These are phyloP conservation scores for Globisporangium ultimum DNA, from an alignment of 352 stramenopile genomes.

Conservation along the genomic window DNA sequence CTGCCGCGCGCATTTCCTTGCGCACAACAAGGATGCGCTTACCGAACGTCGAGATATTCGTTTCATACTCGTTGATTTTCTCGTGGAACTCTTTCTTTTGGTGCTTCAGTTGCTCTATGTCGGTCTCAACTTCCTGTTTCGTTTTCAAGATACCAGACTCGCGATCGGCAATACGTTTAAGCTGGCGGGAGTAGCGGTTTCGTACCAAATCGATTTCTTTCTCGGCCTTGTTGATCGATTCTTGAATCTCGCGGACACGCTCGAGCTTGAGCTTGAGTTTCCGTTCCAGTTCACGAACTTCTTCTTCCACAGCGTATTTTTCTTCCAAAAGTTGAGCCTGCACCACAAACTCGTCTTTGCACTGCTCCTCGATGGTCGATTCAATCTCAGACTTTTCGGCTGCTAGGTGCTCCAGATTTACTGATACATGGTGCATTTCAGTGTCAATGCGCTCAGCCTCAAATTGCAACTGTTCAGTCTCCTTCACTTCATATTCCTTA, in stretches of 20 bases:
- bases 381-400: constrained; percentile 79
- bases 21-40: constrained; percentile 59
- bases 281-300: constrained; percentile 69
- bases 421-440: constrained; percentile 71
- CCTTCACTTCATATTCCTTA: constrained; percentile 59
- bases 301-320: constrained; percentile 55
- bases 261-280: constrained; percentile 60
- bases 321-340: constrained; percentile 54
- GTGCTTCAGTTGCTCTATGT: constrained; percentile 54
- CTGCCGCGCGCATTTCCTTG: constrained; percentile 67
- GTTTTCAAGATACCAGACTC: constrained; percentile 72
- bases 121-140: constrained; percentile 68
- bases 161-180: constrained; percentile 78
- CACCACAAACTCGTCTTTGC: constrained; percentile 53
- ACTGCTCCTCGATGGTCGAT: constrained; percentile 71
- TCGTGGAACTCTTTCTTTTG: constrained; percentile 56
- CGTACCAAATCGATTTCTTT: constrained; percentile 75
- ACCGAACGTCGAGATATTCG: constrained; percentile 44
- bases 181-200: constrained; percentile 65
- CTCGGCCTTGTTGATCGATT: constrained; percentile 67
- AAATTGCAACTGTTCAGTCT: constrained; percentile 77
- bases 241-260: constrained; percentile 55
- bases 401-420: constrained; percentile 65
- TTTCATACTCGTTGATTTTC: constrained; percentile 46
- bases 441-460: constrained; percentile 72